phyloP scores from a whole-genome alignment of 352 stramenopile genomes.

The Globisporangium cylindrosporum region DNA sequence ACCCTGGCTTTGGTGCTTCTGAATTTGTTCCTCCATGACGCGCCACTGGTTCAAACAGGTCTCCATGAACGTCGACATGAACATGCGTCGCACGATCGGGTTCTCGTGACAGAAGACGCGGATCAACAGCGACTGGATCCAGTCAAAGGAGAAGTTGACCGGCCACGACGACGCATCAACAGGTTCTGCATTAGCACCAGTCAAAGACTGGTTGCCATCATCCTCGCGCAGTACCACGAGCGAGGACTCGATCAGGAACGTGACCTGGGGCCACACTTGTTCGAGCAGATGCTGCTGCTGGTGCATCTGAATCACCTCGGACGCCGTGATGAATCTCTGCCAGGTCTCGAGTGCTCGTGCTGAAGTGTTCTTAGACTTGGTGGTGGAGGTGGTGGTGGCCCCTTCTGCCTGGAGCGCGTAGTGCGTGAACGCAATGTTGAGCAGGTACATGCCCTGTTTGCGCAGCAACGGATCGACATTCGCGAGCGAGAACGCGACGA shows the following conservation, averaged over 20 bases:
- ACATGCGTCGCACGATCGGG: conserved; percentile 66
- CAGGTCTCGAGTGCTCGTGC: conserved; percentile 28
- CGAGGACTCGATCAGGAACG: conserved; percentile 38
- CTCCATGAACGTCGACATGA: conserved; percentile 70
- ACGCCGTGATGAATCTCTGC: conserved; percentile 71
- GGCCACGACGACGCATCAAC: conserved; percentile 31
- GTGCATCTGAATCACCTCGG: conserved; percentile 82
- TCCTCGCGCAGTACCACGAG: conserved; percentile 24
- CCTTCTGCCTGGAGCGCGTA: conserved; percentile 22
- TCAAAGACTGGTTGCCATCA: neutral
- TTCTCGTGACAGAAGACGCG: conserved; percentile 79
- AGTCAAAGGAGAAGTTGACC: conserved; percentile 67
- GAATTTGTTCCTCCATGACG: conserved; percentile 6
- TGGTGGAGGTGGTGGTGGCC: neutral
- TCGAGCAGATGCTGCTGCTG: conserved; percentile 82
- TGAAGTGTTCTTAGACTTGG: conserved; percentile 5
- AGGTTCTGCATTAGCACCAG: neutral
- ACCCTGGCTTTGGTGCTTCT: neutral
- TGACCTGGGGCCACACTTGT: conserved; percentile 80
- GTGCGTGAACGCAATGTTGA: conserved; percentile 64
- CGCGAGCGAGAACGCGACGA: conserved; percentile 54
- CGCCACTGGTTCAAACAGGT: conserved; percentile 29
- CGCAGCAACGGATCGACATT: conserved; percentile 53
- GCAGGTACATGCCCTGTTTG: conserved; percentile 67
- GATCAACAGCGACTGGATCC: conserved; percentile 68